Evolutionary conservation across 306 rosid species (phyloP).

Genomic region (Luffa aegyptiaca): DNA sequence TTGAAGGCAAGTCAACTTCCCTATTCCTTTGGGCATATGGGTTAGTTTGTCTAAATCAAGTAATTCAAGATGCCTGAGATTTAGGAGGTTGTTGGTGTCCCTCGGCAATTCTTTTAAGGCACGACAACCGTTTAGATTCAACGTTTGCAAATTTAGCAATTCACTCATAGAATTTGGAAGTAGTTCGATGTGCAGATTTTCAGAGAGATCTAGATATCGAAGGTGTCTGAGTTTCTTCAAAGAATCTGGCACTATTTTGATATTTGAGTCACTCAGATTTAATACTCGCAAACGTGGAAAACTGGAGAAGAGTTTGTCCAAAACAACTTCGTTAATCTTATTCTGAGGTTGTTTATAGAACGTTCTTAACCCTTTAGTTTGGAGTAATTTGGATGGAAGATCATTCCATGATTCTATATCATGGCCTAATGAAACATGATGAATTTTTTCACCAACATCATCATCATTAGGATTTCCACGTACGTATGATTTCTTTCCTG

Average conservation of each 20-base stretch:
- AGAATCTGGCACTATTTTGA: neutral
- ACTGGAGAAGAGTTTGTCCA: neutral
- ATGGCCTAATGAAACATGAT: neutral
- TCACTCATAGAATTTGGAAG: neutral
- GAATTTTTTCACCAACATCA: neutral
- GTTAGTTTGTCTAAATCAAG: no score
- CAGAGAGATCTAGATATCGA: slow-evolving; percentile 3
- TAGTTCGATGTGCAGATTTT: neutral
- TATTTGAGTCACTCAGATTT: neutral
- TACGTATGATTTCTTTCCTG: slow-evolving; percentile 15
- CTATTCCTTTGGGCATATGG: neutral
- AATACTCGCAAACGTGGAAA: slow-evolving; percentile 16
- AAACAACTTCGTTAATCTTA: neutral
- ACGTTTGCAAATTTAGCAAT: neutral
- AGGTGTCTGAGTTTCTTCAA: neutral
- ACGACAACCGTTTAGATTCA: neutral
- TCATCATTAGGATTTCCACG: slow-evolving; percentile 5
- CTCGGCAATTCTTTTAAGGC: neutral
- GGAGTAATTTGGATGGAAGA: neutral
- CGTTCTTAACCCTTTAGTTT: neutral
- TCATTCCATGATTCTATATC: neutral
- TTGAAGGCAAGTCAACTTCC: neutral
- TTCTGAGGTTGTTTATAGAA: neutral
- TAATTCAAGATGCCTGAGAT: slow-evolving; percentile 7
- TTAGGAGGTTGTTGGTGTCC: neutral